A percentile compares a stretch with the other conserved stretches of the same genome.
Evolutionary conservation across 1,284 basidiomycete species (phyloP).

Genomic region (Ceratobasidium sp.): DNA sequence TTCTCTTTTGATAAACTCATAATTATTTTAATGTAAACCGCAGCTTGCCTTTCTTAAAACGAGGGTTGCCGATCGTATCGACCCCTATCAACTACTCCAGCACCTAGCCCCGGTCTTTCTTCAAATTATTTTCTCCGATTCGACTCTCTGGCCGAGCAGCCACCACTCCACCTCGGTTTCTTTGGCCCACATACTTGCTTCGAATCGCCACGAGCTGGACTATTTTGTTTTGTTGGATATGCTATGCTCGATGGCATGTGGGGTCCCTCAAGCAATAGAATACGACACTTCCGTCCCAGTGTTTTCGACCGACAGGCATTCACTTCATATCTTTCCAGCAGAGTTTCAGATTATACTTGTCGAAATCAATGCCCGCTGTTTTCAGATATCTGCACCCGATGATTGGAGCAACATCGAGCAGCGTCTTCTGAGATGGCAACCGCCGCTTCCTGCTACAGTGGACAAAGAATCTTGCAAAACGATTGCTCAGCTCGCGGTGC

Average conservation of each 20-base stretch:
- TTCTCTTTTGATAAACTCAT: neutral
- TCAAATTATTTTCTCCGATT: constrained; percentile 10
- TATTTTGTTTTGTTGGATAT: constrained; percentile 12
- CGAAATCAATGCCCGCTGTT: constrained; percentile 4
- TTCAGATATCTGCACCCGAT: neutral
- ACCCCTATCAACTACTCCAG: constrained; percentile 3
- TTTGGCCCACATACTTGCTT: constrained; percentile 2
- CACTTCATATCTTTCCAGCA: neutral
- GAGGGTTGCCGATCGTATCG: neutral
- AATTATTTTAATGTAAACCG: neutral
- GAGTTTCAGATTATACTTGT: neutral
- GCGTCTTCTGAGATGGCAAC: neutral
- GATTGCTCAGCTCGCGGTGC: constrained; percentile 7
- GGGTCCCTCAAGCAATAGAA: neutral
- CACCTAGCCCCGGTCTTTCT: neutral
- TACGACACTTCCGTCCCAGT: constrained; percentile 16
- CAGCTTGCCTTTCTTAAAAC: constrained; percentile 12
- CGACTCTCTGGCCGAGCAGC: constrained; percentile 2
- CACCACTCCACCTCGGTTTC: neutral
- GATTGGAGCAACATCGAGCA: neutral
- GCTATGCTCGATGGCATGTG: constrained; percentile 14
- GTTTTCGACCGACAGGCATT: neutral
- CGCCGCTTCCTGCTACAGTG: neutral
- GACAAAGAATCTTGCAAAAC: constrained; percentile 5
- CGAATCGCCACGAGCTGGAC: neutral